These are phyloP conservation scores for Mortierella sp. DNA, from an alignment of 371 early-diverging fungal genomes.

Conservation along the genomic window DNA sequence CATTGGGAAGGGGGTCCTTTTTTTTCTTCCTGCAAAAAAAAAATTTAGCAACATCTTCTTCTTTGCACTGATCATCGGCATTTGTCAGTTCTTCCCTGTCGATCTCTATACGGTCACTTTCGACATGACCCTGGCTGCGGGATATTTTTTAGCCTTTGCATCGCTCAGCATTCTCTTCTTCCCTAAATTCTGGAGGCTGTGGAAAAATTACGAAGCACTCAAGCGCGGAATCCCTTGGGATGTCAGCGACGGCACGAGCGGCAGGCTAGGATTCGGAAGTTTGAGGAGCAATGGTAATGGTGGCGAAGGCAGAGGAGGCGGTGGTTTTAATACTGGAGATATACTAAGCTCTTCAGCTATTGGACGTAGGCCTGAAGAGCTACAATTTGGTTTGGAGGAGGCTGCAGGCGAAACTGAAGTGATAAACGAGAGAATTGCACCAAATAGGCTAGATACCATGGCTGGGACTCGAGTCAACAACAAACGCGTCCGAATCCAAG, in stretches of 20 bases:
- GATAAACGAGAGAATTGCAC: too few species aligned
- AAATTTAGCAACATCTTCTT: conserved; percentile 23
- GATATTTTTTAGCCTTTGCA: not conserved
- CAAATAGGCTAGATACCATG: too few species aligned
- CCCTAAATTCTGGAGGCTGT: conserved; percentile 26
- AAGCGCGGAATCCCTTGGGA: too few species aligned
- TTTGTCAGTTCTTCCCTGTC: conserved; percentile 7
- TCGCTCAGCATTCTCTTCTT: conserved; percentile 19
- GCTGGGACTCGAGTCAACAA: too few species aligned
- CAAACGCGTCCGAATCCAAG: too few species aligned
- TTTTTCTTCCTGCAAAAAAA: too few species aligned
- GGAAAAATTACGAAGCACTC: too few species aligned
- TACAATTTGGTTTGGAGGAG: not conserved
- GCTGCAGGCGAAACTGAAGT: too few species aligned
- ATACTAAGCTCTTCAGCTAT: not conserved
- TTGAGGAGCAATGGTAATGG: too few species aligned
- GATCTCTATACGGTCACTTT: conserved; percentile 22
- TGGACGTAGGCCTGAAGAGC: conserved; percentile 2
- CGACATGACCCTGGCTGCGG: conserved; percentile 9
- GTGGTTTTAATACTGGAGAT: too few species aligned
- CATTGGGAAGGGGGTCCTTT: too few species aligned
- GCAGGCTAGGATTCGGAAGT: not conserved
- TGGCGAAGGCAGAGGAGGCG: conserved; percentile 5
- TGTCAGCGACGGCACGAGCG: too few species aligned
- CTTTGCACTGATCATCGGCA: conserved; percentile 13